These are phyloP conservation scores for Dionaea muscipula DNA, from an alignment of 179 eudicot species.

Conservation along the genomic window DNA sequence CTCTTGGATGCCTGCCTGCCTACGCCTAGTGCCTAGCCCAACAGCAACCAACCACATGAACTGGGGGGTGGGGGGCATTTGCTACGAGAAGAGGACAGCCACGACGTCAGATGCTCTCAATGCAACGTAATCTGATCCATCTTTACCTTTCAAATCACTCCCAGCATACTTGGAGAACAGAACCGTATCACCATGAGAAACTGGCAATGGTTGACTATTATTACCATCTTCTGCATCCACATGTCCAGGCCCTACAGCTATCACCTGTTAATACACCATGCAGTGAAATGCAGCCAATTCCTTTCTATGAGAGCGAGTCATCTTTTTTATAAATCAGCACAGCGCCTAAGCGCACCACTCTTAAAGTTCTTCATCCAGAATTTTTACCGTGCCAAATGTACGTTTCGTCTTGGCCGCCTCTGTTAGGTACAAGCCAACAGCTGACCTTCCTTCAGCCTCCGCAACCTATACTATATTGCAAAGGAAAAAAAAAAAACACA, in stretches of 20 bases:
- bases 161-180: conserved; percentile 83
- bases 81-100: no score
- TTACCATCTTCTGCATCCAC: conserved; percentile 75
- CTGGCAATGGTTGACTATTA: conserved; percentile 46
- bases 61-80: no score
- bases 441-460: conserved; percentile 65
- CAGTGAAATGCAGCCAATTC: no score
- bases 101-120: conserved; percentile 68
- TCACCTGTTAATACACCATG: no score
- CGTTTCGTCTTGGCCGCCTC: conserved; percentile 75
- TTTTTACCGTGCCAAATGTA: conserved; percentile 71
- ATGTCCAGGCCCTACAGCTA: conserved; percentile 71
- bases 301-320: no score
- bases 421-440: conserved; percentile 75
- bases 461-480: conserved; percentile 36
- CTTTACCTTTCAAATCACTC: conserved; percentile 65
- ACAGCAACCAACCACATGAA: no score
- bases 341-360: no score
- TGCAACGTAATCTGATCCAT: conserved; percentile 67
- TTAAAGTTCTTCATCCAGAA: no score
- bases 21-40: no score
- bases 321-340: no score
- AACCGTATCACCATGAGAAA: conserved; percentile 58
- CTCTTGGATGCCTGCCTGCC: no score
- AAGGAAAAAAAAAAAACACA: no score